Evolutionary conservation across 2,329 filamentous ascomycete species (phyloP), one percentile per base, ranked within the genome.

Genomic region (Paracorniculantispora psalliotae): DNA sequence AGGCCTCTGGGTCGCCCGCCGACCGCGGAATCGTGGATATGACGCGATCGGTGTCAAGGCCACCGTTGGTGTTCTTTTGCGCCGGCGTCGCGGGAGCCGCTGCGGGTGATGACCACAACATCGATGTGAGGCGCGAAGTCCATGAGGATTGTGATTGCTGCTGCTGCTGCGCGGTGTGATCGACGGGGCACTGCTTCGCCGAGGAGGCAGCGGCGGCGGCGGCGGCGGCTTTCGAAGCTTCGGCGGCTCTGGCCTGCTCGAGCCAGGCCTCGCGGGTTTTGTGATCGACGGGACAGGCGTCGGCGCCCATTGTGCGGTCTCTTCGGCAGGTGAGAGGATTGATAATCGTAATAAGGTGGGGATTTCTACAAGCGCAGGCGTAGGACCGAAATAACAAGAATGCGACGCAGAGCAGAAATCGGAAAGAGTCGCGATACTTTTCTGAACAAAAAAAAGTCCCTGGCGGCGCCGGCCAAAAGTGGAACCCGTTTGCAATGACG

Each of bases 241-340:
- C 75, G 72, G 81, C 76, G 69, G 84, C 73, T 62, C 76, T 77
- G 43, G 87, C 85, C 69, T 91, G 85, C 59, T 82, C 79, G 39
- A 97, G 82, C 93, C 93, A 99, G 67, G 88, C 85, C 67, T 92
- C 89, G 67, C 94, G 88, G 55, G 91, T 89, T 68, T 91, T 90
- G 76, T 92, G 89, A 75, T 97, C 92, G 68, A 97, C 91, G 5
- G 94, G 94, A 69, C 94, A 97, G 60, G 79, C 80, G 63, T 69
- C 70, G 49, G 70, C 69, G 19, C 63, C 65, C 26, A 56, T 61
- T 25, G 4, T 46, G 39, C 6, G 35, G 25, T 46, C 23, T 4
- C n/a, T n/a, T n/a, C n/a, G n/a, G n/a, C n/a, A n/a, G n/a, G n/a
- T n/a, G n/a, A n/a, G n/a, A n/a, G n/a, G n/a, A n/a, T n/a, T n/a